A percentile compares a stretch with the other conserved stretches of the same genome.
These are phyloP conservation scores for Acacia acuminata DNA, from an alignment of 306 rosid genomes.

Conservation along the genomic window DNA sequence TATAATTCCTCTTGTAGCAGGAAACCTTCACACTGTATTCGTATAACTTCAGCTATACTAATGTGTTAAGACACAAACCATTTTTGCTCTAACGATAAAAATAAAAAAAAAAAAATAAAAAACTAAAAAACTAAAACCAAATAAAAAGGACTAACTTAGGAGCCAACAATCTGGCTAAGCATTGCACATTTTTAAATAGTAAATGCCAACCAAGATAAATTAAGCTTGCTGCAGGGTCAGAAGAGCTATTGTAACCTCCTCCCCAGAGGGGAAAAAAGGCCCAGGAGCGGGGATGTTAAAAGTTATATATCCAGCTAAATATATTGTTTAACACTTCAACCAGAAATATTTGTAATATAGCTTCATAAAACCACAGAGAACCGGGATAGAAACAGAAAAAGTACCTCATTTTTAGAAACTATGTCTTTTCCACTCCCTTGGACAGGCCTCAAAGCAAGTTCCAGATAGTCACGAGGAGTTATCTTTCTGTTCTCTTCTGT, in stretches of 20 bases:
- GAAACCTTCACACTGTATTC: not conserved
- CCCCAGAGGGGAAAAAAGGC: not conserved
- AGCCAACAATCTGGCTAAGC: not conserved
- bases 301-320: not conserved
- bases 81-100: not conserved
- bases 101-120: not conserved
- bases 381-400: not conserved
- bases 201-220: not conserved
- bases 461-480: slow-evolving; percentile 10
- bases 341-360: not conserved
- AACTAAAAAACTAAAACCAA: not conserved
- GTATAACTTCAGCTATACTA: not conserved
- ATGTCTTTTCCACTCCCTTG: not conserved
- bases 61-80: not conserved
- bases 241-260: not conserved
- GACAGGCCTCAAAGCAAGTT: slow-evolving; percentile 10
- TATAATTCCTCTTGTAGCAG: not conserved
- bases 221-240: not conserved
- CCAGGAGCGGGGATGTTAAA: not conserved
- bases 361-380: not conserved
- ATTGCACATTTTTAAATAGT: not conserved
- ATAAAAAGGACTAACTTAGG: not conserved
- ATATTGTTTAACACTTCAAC: not conserved
- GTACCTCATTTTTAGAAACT: not conserved
- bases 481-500: not conserved